These are phyloP conservation scores for Chaetomium olivaceum DNA, from an alignment of 2,329 filamentous ascomycete genomes.

Conservation along the genomic window DNA sequence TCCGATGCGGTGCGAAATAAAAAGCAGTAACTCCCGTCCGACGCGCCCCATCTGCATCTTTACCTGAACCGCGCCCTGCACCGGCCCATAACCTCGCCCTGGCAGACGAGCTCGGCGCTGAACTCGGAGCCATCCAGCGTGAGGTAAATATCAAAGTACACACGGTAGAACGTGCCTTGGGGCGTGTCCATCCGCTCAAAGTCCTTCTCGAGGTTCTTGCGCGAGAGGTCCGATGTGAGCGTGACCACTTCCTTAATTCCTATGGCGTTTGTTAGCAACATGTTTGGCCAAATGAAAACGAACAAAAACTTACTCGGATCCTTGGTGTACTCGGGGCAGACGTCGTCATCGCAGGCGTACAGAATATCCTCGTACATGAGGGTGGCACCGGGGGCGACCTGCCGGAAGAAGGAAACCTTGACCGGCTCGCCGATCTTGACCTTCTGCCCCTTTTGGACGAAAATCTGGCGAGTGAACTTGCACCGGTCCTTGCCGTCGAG, in stretches of 20 bases:
- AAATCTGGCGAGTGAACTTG: slow-evolving; percentile 98
- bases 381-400: slow-evolving; percentile 93
- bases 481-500: slow-evolving; percentile 96
- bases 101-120: slow-evolving; percentile 97
- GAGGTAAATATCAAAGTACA: slow-evolving; percentile 79
- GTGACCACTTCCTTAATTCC: slow-evolving; percentile 99
- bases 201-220: slow-evolving; percentile 98
- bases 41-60: slow-evolving; percentile 28
- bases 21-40: slow-evolving; percentile 26
- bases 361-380: slow-evolving; percentile 99
- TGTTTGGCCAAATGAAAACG: background rate
- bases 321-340: slow-evolving; percentile 98
- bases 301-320: slow-evolving; percentile 80
- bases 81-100: slow-evolving; percentile 97
- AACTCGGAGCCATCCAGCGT: slow-evolving; percentile 97
- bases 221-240: slow-evolving; percentile 91
- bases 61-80: slow-evolving; percentile 86
- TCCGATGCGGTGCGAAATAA: slow-evolving; percentile 31
- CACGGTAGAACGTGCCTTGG: slow-evolving; percentile 91
- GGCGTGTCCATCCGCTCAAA: slow-evolving; percentile 99
- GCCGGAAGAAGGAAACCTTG: slow-evolving; percentile 98
- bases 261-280: slow-evolving; percentile 42
- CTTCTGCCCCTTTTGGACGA: slow-evolving; percentile 96
- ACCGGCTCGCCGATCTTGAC: slow-evolving; percentile 99
- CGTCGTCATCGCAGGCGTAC: slow-evolving; percentile 96